Evolutionary conservation across 1,284 basidiomycete species (phyloP).

Genomic region (Athelia sp.): DNA sequence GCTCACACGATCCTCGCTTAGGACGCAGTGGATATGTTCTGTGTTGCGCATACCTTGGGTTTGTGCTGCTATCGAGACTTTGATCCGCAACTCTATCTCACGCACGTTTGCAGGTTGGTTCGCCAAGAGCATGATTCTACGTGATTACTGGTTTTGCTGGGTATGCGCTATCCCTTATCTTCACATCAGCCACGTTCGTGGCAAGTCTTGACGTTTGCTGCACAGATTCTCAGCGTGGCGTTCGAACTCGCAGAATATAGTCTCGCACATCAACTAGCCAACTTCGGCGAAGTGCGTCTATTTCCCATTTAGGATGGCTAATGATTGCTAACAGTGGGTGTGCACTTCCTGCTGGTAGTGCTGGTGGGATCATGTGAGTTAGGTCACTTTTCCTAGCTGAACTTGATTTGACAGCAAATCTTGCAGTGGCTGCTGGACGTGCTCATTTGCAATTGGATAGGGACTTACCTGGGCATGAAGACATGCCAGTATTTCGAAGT

Average conservation of each 20-base stretch:
- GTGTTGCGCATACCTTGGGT: slow-evolving; percentile 73
- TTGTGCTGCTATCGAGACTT: slow-evolving; percentile 68
- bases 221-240: slow-evolving; percentile 80
- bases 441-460: slow-evolving; percentile 80
- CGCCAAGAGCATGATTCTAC: slow-evolving; percentile 78
- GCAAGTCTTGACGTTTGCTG: too few species aligned
- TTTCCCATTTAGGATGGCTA: too few species aligned
- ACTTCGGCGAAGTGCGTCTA: slow-evolving; percentile 71
- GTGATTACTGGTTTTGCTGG: slow-evolving; percentile 90
- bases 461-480: slow-evolving; percentile 84
- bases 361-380: slow-evolving; percentile 85
- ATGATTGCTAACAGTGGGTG: too few species aligned
- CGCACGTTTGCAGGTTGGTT: slow-evolving; percentile 57
- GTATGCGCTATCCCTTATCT: too few species aligned
- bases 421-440: slow-evolving; percentile 80
- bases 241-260: slow-evolving; percentile 86
- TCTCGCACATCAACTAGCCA: slow-evolving; percentile 75
- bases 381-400: slow-evolving; percentile 1
- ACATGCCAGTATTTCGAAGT: slow-evolving; percentile 82
- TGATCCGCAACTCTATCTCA: too few species aligned
- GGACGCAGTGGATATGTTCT: slow-evolving; percentile 80
- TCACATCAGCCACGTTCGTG: slow-evolving; percentile 7
- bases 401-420: slow-evolving; percentile 4
- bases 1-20: too few species aligned
- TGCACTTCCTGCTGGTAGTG: slow-evolving; percentile 41